Evolutionary conservation across 2,329 filamentous ascomycete species (phyloP).

Genomic region (Penicillium sp.): DNA sequence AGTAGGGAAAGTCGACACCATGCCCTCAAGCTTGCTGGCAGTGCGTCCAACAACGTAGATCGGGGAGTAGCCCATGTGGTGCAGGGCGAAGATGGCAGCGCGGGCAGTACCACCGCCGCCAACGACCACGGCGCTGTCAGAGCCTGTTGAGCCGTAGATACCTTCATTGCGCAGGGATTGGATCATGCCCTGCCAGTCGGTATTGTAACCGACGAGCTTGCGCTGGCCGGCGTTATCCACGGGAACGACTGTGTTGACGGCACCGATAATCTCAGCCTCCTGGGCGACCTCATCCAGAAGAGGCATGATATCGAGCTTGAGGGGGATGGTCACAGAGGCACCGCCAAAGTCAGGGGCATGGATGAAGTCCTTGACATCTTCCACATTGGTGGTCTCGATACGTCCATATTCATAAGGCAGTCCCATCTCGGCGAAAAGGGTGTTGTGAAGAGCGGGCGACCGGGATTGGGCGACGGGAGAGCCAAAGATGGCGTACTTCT

Average conservation of each 20-base stretch:
- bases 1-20: slow-evolving; percentile 70
- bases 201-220: slow-evolving; percentile 81
- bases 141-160: slow-evolving; percentile 47
- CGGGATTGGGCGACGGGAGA: slow-evolving; percentile 78
- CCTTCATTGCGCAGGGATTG: slow-evolving; percentile 72
- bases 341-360: slow-evolving; percentile 77
- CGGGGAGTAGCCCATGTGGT: slow-evolving; percentile 77
- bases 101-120: slow-evolving; percentile 90
- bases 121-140: slow-evolving; percentile 70
- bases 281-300: slow-evolving; percentile 77
- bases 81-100: slow-evolving; percentile 84
- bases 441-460: slow-evolving; percentile 87
- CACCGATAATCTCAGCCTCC: slow-evolving; percentile 79
- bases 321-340: slow-evolving; percentile 90
- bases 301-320: slow-evolving; percentile 85
- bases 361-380: slow-evolving; percentile 65
- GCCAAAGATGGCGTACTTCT: slow-evolving; percentile 84
- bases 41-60: slow-evolving; percentile 86
- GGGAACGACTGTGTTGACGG: slow-evolving; percentile 89
- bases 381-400: slow-evolving; percentile 68
- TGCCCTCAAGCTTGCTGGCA: slow-evolving; percentile 62
- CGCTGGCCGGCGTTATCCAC: slow-evolving; percentile 44
- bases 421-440: slow-evolving; percentile 72
- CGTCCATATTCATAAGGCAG: slow-evolving; percentile 80
- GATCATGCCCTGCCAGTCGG: slow-evolving; percentile 92